phyloP scores from a whole-genome alignment of 2,329 filamentous ascomycete species.

The Diaporthe helianthi region DNA sequence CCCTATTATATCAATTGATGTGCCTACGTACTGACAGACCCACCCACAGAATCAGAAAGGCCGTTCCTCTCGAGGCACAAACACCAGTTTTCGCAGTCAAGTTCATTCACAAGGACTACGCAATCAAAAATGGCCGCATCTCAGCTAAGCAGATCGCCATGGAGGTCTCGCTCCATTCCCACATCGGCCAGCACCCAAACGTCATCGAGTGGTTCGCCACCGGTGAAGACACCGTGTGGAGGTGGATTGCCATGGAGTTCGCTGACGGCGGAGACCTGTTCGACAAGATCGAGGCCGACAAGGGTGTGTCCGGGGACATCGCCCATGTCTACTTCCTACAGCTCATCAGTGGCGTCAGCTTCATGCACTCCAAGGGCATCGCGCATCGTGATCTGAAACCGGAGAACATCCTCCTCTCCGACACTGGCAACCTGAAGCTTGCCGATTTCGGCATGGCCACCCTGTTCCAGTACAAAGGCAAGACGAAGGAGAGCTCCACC shows the following conservation, averaged over 20 bases:
- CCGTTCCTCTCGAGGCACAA: conserved; percentile 72
- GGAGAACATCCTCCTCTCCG: conserved; percentile 91
- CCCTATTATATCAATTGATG: too few species aligned
- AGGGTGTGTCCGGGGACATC: conserved; percentile 91
- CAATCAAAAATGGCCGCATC: conserved; percentile 85
- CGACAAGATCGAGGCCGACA: conserved; percentile 98
- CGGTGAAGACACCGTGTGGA: conserved; percentile 85
- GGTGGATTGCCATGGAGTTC: conserved; percentile 98
- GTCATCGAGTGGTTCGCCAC: conserved; percentile 92
- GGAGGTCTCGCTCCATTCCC: conserved; percentile 89
- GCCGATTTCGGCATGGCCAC: conserved; percentile 97
- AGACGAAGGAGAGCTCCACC: conserved; percentile 81
- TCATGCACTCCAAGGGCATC: conserved; percentile 95
- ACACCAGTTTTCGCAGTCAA: conserved; percentile 94
- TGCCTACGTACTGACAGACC: conserved; percentile 35
- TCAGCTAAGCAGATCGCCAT: conserved; percentile 88
- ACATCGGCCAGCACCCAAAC: conserved; percentile 88
- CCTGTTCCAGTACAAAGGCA: conserved; percentile 88
- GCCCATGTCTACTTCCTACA: conserved; percentile 97
- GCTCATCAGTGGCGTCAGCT: conserved; percentile 86
- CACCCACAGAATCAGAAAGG: conserved; percentile 85
- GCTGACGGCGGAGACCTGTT: conserved; percentile 96
- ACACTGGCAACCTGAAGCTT: conserved; percentile 86
- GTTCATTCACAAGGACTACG: conserved; percentile 97
- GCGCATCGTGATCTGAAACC: conserved; percentile 92